These are phyloP conservation scores for Globisporangium emineosum DNA, from an alignment of 352 stramenopile species.

Conservation along the genomic window DNA sequence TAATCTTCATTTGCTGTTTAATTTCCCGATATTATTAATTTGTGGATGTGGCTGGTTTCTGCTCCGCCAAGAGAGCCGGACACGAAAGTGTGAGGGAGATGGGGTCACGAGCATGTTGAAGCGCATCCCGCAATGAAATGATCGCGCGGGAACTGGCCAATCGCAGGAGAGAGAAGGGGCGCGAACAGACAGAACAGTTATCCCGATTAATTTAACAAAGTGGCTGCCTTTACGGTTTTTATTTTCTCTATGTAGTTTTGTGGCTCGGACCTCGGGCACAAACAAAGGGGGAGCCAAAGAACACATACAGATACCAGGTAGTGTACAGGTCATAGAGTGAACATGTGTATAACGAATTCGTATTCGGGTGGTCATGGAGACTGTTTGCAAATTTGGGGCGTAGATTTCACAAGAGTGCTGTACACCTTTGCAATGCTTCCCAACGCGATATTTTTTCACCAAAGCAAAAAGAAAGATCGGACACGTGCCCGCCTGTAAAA, in stretches of 20 bases:
- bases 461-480: too few relatives aligned
- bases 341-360: too few relatives aligned
- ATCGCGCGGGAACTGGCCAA: neutral
- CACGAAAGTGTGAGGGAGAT: neutral
- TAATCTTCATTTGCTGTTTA: neutral
- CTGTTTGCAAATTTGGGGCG: too few relatives aligned
- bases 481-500: too few relatives aligned
- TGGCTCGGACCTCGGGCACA: neutral
- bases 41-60: neutral
- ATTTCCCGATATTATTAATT: neutral
- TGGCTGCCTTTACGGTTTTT: neutral
- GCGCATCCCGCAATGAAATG: neutral
- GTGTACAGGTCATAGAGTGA: too few relatives aligned
- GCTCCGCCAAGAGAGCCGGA: neutral
- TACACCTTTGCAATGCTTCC: too few relatives aligned
- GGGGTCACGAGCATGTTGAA: neutral
- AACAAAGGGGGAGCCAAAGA: too few relatives aligned
- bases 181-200: neutral
- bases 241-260: neutral
- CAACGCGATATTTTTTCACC: too few relatives aligned
- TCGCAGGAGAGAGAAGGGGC: neutral
- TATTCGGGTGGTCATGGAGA: too few relatives aligned
- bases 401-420: too few relatives aligned
- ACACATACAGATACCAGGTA: too few relatives aligned
- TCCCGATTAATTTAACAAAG: neutral